A percentile compares a stretch with the other conserved stretches of the same genome.
Conservation (phyloP, 176 grass and related monocot species). For the Rhynchospora pubera region DNA sequence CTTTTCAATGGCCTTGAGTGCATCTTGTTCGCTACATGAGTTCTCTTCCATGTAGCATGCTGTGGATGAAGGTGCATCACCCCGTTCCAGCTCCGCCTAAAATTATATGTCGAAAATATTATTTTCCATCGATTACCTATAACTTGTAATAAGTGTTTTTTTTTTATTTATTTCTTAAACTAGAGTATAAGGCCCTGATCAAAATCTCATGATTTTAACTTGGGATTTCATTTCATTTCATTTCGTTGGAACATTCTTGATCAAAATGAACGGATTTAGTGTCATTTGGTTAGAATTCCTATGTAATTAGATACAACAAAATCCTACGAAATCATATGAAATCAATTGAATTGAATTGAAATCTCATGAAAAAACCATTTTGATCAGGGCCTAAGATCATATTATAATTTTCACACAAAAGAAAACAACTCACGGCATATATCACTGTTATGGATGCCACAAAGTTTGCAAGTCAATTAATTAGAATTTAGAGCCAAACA, state of each 20-base stretch:
- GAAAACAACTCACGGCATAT: neutral
- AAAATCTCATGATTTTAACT: no score
- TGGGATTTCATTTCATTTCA: no score
- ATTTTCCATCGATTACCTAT: neutral
- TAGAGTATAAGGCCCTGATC: neutral
- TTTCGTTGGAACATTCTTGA: no score
- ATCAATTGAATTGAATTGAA: no score
- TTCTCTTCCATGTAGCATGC: neutral
- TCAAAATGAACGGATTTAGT: no score
- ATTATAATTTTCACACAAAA: neutral
- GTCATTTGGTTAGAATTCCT: no score
- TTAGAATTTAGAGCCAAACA: neutral
- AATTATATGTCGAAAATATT: neutral
- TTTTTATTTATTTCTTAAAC: neutral
- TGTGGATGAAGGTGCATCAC: slow-evolving; percentile 5
- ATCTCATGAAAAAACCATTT: no score
- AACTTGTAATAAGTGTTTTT: neutral
- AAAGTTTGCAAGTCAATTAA: neutral
- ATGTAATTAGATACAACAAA: no score
- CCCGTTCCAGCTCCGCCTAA: neutral
- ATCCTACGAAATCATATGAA: no score
- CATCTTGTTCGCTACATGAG: neutral
- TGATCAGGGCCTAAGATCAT: neutral
- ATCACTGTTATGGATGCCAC: neutral
- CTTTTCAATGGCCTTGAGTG: neutral